A percentile compares a stretch with the other conserved stretches of the same genome.
phyloP scores from a whole-genome alignment of 1,284 basidiomycete genomes.

The Papiliotrema nemorosa region DNA sequence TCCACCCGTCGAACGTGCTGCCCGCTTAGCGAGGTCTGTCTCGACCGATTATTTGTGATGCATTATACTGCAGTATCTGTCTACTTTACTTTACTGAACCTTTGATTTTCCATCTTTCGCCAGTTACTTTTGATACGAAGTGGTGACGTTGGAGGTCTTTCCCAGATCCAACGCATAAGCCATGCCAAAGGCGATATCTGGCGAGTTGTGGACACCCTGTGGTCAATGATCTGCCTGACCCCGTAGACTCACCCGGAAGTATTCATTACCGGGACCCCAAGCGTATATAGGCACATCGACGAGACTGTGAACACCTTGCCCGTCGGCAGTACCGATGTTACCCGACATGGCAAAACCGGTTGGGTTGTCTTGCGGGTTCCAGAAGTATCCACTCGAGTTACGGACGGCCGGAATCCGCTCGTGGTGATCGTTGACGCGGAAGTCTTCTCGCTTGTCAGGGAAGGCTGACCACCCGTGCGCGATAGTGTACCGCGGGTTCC shows the following conservation, averaged over 20 bases:
- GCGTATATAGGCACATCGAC: slow-evolving; percentile 49
- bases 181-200: slow-evolving; percentile 42
- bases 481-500: slow-evolving; percentile 49
- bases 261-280: slow-evolving; percentile 46
- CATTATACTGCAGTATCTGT: no score
- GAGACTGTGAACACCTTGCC: slow-evolving; percentile 48
- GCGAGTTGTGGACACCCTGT: not conserved
- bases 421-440: slow-evolving; percentile 30
- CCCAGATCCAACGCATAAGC: slow-evolving; percentile 47
- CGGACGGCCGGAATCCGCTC: slow-evolving; percentile 41
- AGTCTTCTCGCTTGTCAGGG: slow-evolving; percentile 46
- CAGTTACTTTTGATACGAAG: slow-evolving; percentile 28
- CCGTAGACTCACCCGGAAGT: slow-evolving; percentile 37
- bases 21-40: slow-evolving; percentile 28
- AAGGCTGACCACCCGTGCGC: slow-evolving; percentile 46
- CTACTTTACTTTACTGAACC: no score
- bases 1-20: no score
- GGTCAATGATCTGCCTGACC: slow-evolving; percentile 37
- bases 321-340: slow-evolving; percentile 37
- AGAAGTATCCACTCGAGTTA: slow-evolving; percentile 38
- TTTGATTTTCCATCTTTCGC: not conserved
- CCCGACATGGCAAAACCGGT: slow-evolving; percentile 47
- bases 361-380: slow-evolving; percentile 45
- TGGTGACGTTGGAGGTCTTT: slow-evolving; percentile 28
- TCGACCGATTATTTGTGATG: no score